Conservation (phyloP, 805 yeast species). For the Metschnikowia rubicola region DNA sequence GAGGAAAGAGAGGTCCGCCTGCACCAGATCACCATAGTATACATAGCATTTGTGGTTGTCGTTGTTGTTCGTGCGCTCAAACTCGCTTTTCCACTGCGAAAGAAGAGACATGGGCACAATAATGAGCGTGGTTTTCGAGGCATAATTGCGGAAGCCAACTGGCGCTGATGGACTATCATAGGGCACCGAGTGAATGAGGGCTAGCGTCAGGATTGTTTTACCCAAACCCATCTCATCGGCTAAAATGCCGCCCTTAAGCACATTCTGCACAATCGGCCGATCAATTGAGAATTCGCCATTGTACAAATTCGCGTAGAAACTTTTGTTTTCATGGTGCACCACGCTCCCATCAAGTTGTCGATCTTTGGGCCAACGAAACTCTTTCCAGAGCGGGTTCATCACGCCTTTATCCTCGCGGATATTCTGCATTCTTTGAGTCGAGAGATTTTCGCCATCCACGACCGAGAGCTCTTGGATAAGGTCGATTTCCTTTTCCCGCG, state of each 20-base stretch:
- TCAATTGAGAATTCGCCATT: slow-evolving; percentile 73
- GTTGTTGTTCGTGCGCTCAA: slow-evolving; percentile 51
- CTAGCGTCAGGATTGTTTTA: slow-evolving; percentile 79
- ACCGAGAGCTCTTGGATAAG: slow-evolving; percentile 33
- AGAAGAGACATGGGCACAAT: slow-evolving; percentile 88
- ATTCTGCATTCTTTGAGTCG: slow-evolving; percentile 26
- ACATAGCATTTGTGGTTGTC: slow-evolving; percentile 47
- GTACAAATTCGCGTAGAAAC: slow-evolving; percentile 73
- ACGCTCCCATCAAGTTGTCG: slow-evolving; percentile 12
- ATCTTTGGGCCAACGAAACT: slow-evolving; percentile 68
- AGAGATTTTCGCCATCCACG: slow-evolving; percentile 19
- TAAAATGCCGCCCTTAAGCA: slow-evolving; percentile 76
- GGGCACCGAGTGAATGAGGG: slow-evolving; percentile 67
- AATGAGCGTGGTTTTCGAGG: slow-evolving; percentile 68
- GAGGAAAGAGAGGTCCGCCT: slow-evolving; percentile 46
- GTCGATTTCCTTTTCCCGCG: slow-evolving; percentile 64
- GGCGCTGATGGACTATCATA: slow-evolving; percentile 34
- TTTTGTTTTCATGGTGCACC: slow-evolving; percentile 13
- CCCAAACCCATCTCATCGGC: slow-evolving; percentile 99
- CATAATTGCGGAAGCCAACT: slow-evolving; percentile 42
- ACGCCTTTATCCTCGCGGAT: slow-evolving; percentile 43
- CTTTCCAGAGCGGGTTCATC: slow-evolving; percentile 84
- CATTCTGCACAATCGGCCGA: slow-evolving; percentile 60
- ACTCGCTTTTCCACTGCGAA: slow-evolving; percentile 90
- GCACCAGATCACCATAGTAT: slow-evolving; percentile 69